phyloP scores from a whole-genome alignment of 1,284 basidiomycete genomes.

The Puccinia hordei region DNA sequence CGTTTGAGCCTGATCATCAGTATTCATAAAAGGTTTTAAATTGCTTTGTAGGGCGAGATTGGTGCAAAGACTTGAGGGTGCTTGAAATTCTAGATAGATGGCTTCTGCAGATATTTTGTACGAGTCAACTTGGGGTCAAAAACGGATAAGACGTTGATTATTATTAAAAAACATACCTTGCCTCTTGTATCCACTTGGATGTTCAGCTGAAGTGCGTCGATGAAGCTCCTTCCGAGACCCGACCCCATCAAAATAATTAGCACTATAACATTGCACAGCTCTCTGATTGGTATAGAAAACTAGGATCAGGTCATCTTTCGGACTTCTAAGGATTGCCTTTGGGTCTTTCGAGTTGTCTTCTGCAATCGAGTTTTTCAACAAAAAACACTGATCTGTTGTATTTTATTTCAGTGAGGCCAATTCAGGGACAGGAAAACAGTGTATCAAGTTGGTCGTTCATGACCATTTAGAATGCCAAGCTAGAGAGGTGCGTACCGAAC shows the following conservation, averaged over 20 bases:
- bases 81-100: constrained; percentile 47
- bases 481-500: constrained; percentile 24
- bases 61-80: constrained; percentile 20
- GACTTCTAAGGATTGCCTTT: constrained; percentile 32
- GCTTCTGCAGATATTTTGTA: constrained; percentile 18
- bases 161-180: constrained; percentile 25
- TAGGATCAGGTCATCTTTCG: constrained; percentile 30
- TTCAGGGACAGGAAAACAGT: background rate
- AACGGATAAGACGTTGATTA: background rate
- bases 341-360: background rate
- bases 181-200: constrained; percentile 30
- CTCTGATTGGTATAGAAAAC: constrained; percentile 42
- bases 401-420: background rate
- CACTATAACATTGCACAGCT: constrained; percentile 46
- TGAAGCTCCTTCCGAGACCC: constrained; percentile 37
- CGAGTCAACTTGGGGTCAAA: background rate
- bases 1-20: background rate
- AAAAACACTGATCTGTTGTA: constrained; percentile 42
- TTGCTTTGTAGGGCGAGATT: constrained; percentile 20
- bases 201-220: constrained; percentile 5
- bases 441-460: background rate
- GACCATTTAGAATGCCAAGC: background rate
- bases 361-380: constrained; percentile 24
- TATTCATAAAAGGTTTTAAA: constrained; percentile 7
- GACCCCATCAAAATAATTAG: constrained; percentile 43